Conservation (phyloP, 1,284 basidiomycete genomes). For the Pterulicium gracile region DNA sequence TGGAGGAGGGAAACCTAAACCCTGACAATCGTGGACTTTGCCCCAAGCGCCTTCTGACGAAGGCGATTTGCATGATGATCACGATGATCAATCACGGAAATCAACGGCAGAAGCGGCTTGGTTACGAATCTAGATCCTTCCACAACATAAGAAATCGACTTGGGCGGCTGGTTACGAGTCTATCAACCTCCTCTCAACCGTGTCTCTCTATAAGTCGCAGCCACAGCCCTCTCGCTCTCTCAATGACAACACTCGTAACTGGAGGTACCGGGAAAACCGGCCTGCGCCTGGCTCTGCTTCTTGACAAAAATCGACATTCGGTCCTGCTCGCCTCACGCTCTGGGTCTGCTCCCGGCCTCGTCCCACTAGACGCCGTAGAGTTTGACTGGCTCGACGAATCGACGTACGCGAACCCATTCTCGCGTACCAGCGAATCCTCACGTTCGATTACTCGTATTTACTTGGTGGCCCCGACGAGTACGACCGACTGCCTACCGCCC, state of each 20-base stretch:
- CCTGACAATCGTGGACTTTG: too few relatives aligned
- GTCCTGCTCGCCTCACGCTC: slow-evolving; percentile 13
- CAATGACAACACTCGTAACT: slow-evolving; percentile 12
- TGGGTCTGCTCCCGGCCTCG: slow-evolving; percentile 11
- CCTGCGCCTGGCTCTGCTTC: slow-evolving; percentile 9
- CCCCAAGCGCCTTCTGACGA: too few relatives aligned
- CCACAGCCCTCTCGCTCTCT: too few relatives aligned
- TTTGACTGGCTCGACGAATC: background rate
- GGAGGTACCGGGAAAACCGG: slow-evolving; percentile 16
- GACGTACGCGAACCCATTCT: background rate
- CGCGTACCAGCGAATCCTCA: background rate
- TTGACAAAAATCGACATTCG: slow-evolving; percentile 8
- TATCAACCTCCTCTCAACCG: too few relatives aligned
- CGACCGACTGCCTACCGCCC: background rate
- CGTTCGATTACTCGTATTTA: background rate
- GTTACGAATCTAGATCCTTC: too few relatives aligned
- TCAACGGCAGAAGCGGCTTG: too few relatives aligned
- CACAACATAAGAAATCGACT: too few relatives aligned
- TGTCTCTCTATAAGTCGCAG: too few relatives aligned
- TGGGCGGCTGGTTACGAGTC: too few relatives aligned
- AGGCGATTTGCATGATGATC: too few relatives aligned
- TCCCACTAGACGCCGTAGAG: background rate
- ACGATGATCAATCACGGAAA: too few relatives aligned
- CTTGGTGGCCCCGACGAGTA: background rate
- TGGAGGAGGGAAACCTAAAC: too few relatives aligned